Conservation (phyloP, 805 yeast genomes). For the Teunomyces panamensis region DNA sequence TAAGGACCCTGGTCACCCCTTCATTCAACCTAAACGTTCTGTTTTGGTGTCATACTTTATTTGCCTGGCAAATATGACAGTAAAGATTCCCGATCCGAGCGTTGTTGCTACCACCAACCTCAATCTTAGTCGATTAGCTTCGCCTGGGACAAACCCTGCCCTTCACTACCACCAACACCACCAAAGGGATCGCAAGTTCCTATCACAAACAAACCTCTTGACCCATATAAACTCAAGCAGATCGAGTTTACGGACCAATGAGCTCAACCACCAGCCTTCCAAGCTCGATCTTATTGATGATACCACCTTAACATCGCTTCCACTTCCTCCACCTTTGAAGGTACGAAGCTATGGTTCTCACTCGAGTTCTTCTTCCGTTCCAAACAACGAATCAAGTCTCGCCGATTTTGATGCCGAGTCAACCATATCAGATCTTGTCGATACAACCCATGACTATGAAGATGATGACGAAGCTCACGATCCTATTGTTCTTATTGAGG, state of each 20-base stretch:
- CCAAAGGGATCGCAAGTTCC: background rate
- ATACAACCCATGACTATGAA: slow-evolving; percentile 13
- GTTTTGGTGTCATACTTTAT: background rate
- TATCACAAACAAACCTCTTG: slow-evolving; percentile 3
- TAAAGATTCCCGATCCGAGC: slow-evolving; percentile 8
- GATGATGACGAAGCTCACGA: slow-evolving; percentile 26
- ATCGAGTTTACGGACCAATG: background rate
- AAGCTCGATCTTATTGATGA: slow-evolving; percentile 48
- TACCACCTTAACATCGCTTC: slow-evolving; percentile 48
- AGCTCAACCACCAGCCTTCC: slow-evolving; percentile 33
- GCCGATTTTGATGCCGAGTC: background rate
- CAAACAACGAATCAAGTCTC: background rate
- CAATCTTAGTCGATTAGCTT: slow-evolving; percentile 9
- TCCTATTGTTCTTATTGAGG: slow-evolving; percentile 53
- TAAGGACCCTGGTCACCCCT: background rate
- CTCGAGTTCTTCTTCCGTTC: slow-evolving; percentile 2
- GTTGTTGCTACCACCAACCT: slow-evolving; percentile 13
- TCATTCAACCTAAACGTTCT: no score
- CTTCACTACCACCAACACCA: background rate
- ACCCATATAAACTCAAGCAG: background rate
- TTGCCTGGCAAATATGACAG: background rate
- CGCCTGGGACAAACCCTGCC: slow-evolving; percentile 3
- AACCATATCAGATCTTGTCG: slow-evolving; percentile 3
- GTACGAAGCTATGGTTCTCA: slow-evolving; percentile 10
- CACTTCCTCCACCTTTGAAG: slow-evolving; percentile 48